Evolutionary conservation across 306 rosid genomes (phyloP).

Genomic region (Castanopsis chinensis): DNA sequence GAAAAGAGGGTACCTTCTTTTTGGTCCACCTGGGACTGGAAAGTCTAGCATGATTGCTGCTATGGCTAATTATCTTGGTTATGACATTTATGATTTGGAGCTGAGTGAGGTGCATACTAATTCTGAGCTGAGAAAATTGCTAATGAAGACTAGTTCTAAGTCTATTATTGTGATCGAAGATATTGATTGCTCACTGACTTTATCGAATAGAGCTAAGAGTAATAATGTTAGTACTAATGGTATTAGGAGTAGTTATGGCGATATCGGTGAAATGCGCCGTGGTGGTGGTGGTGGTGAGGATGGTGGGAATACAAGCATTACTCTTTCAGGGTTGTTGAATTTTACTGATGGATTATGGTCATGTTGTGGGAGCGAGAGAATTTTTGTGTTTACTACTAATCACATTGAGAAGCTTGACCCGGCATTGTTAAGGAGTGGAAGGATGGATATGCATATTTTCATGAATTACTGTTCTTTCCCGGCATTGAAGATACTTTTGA

Average conservation of each 20-base stretch:
- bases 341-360: slow-evolving; percentile 98
- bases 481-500: slow-evolving; percentile 69
- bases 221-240: not conserved
- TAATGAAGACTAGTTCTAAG: slow-evolving; percentile 92
- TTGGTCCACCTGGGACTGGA: slow-evolving; percentile 94
- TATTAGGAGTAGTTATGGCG: slow-evolving; percentile 17
- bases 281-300: slow-evolving; percentile 42
- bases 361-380: slow-evolving; percentile 96
- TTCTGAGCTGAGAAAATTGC: slow-evolving; percentile 78
- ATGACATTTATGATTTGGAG: slow-evolving; percentile 89
- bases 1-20: slow-evolving; percentile 88
- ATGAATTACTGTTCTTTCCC: slow-evolving; percentile 74
- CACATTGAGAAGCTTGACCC: slow-evolving; percentile 97
- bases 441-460: slow-evolving; percentile 95
- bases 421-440: slow-evolving; percentile 83
- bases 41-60: slow-evolving; percentile 98
- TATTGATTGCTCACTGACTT: slow-evolving; percentile 79
- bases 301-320: slow-evolving; percentile 57
- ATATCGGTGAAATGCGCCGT: slow-evolving; percentile 34
- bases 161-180: slow-evolving; percentile 91
- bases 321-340: slow-evolving; percentile 86
- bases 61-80: slow-evolving; percentile 84
- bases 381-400: slow-evolving; percentile 87
- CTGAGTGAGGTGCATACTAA: slow-evolving; percentile 87
- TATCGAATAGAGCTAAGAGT: slow-evolving; percentile 53